Base-by-base conservation (phyloP, 768 basidiomycete genomes). In the Kwoniella sp. region DNA sequence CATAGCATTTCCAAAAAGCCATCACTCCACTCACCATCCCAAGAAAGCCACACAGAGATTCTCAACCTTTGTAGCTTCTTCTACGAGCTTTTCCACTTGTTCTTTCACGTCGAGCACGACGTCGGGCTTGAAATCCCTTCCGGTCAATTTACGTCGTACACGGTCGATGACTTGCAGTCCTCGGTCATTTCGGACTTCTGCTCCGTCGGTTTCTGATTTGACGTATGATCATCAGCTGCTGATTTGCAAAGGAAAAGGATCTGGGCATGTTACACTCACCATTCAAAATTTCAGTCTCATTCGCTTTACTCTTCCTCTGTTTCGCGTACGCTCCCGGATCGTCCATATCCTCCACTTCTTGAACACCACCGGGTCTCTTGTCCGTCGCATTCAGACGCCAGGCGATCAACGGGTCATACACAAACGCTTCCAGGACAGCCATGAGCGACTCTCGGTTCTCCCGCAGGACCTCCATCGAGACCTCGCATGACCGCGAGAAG, bases 381-480 rank as follows among this genome's bases (percentile, higher is more conserved):
- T 89, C 86, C 74, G 91, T 76, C 12, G 74, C 72, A 85, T 92
- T 90, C 68, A 96, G 83, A 72, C 93, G 87, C 93, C 94, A 99
- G 75, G 93, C 95, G 84, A 98, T 94, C 62, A 99, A 83, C 13
- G 96, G 96, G 76, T 99, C 96, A 73, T 98, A 97, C 9, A 98
- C 94, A 78, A 99, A 98, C 7, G 96, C 95, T 80, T 99, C 96
- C 29, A 99, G 84, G 22, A 99, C 95, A 4, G 96, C 96, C 91
- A 98, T 93, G 65, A 99, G 84, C n/a, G 93, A 96, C 80, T 99
- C 96, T 82, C 93, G 93, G 83, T 99, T 98, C 64, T 91, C 92
- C 30, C 96, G 89, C 61, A 98, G 82, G 4, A 99, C 96, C 61
- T 87, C 86, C 95, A 99, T 98, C n/a, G 92, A 91, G 64, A 93